phyloP scores from a whole-genome alignment of 805 yeast species.

The Saccharomyces eubayanus region DNA sequence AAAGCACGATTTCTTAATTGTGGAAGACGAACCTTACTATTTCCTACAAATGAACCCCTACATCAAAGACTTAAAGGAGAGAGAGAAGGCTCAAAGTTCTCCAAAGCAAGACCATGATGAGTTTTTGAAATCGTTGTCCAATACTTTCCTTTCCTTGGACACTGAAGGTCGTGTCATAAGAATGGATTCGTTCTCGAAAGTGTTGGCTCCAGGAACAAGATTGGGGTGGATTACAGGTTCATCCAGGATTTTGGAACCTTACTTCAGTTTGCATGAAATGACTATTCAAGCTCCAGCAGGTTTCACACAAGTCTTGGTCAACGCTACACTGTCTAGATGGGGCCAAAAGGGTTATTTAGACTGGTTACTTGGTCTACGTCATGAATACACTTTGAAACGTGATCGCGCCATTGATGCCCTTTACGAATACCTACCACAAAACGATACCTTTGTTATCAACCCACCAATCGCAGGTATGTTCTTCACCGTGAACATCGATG shows the following conservation, averaged over 20 bases:
- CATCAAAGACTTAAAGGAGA: conserved; percentile 36
- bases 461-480: conserved; percentile 87
- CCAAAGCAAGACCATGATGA: conserved; percentile 45
- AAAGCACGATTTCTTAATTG: conserved; percentile 75
- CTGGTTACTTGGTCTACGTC: conserved; percentile 80
- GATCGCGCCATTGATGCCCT: conserved; percentile 78
- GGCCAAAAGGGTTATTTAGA: conserved; percentile 83
- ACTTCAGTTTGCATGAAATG: conserved; percentile 68
- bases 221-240: conserved; percentile 86
- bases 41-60: conserved; percentile 88
- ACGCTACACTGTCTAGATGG: conserved; percentile 74
- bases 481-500: conserved; percentile 65
- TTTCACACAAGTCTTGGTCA: conserved; percentile 60
- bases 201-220: conserved; percentile 85
- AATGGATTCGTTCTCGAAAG: conserved; percentile 85
- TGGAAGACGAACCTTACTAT: conserved; percentile 97
- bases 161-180: conserved; percentile 84
- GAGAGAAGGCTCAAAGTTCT: conserved; percentile 13
- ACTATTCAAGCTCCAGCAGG: conserved; percentile 77
- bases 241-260: conserved; percentile 51
- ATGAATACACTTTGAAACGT: conserved; percentile 80
- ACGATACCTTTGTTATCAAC: conserved; percentile 29
- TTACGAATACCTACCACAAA: conserved; percentile 39
- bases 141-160: conserved; percentile 69
- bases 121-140: conserved; percentile 58